Evolutionary conservation across 306 rosid species (phyloP).

Genomic region (Datisca glomerata): DNA sequence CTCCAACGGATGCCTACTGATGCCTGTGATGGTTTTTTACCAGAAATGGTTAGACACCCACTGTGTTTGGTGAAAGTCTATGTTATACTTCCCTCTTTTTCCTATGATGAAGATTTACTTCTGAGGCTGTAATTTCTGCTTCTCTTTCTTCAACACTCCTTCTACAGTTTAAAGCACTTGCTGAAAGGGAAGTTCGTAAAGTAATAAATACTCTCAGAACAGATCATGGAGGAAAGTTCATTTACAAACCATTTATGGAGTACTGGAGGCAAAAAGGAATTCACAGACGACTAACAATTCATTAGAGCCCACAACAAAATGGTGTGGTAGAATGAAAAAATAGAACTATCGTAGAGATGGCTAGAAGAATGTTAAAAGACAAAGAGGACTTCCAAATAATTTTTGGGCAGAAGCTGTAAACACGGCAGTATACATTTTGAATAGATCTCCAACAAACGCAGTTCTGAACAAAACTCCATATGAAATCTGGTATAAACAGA

Average conservation of each 20-base stretch:
- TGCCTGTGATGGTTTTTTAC: too few species aligned
- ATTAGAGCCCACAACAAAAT: too few species aligned
- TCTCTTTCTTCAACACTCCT: too few species aligned
- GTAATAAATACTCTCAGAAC: background rate
- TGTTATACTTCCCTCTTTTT: too few species aligned
- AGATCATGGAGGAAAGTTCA: background rate
- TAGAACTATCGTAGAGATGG: background rate
- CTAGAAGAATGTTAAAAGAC: background rate
- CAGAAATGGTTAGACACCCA: too few species aligned
- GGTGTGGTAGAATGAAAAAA: background rate
- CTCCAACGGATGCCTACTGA: too few species aligned
- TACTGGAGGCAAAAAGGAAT: background rate
- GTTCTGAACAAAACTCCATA: background rate
- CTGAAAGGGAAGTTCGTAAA: background rate
- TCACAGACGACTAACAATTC: too few species aligned
- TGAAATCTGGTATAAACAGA: background rate
- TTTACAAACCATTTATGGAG: background rate
- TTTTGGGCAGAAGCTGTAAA: background rate
- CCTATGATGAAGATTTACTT: too few species aligned
- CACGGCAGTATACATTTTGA: background rate
- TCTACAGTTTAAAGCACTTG: background rate
- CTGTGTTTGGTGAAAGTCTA: too few species aligned
- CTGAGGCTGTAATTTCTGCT: too few species aligned
- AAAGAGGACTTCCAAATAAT: background rate
- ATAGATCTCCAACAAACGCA: background rate